These are phyloP conservation scores for Exutisphaerella laricina DNA, from an alignment of 2,329 filamentous ascomycete species.

Conservation along the genomic window DNA sequence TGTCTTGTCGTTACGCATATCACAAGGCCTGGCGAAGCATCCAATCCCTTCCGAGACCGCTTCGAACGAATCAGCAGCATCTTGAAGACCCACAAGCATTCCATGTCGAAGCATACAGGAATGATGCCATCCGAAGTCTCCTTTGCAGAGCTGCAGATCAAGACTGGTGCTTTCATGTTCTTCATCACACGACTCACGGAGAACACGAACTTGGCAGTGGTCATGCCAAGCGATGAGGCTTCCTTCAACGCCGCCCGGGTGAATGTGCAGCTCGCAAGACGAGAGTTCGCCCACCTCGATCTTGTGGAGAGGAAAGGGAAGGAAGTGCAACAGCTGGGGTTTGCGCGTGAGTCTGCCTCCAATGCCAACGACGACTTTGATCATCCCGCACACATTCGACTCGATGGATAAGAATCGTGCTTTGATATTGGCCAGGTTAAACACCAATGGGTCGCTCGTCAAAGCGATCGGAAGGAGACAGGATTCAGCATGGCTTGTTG, in stretches of 20 bases:
- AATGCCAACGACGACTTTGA: conserved; percentile 19
- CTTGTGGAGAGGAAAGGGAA: conserved; percentile 36
- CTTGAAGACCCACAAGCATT: conserved; percentile 97
- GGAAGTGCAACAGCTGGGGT: conserved; percentile 17
- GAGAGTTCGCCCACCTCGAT: conserved; percentile 66
- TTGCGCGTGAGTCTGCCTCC: conserved; percentile 9
- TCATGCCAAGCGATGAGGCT: conserved; percentile 84
- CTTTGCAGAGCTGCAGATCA: conserved; percentile 75
- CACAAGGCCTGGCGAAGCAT: conserved; percentile 64
- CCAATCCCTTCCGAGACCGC: conserved; percentile 84
- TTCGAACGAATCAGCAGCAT: conserved; percentile 96
- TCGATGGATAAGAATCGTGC: conserved; percentile 16
- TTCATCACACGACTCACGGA: conserved; percentile 95
- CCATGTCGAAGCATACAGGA: conserved; percentile 64
- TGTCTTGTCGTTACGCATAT: conserved; percentile 96
- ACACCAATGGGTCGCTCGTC: too few species aligned
- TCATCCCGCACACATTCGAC: conserved; percentile 7
- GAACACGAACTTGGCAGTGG: conserved; percentile 92
- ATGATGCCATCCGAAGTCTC: conserved; percentile 76
- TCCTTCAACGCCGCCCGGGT: conserved; percentile 85
- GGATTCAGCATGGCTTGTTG: too few species aligned
- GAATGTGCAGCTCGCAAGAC: conserved; percentile 80
- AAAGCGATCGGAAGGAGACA: too few species aligned
- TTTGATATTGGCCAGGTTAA: too few species aligned
- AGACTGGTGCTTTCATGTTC: conserved; percentile 76